Conservation (phyloP, 2,329 filamentous ascomycete species). For the Ophidiomyces ophidiicola region DNA sequence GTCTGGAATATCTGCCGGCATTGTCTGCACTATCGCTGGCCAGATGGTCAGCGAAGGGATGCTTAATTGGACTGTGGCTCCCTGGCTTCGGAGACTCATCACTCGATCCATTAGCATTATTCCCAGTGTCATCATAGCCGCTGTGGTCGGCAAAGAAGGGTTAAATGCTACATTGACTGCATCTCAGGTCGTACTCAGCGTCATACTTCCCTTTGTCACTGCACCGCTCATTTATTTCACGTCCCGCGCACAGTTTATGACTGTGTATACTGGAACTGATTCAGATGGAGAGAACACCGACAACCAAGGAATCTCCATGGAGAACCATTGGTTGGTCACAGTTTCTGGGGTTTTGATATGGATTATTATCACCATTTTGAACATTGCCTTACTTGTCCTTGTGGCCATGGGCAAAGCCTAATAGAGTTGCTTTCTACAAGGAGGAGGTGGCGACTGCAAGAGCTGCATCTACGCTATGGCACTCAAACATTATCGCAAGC, state of each 20-base stretch:
- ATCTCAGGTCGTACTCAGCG: conserved; percentile 64
- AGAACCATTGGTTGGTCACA: conserved; percentile 56
- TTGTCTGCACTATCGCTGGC: conserved; percentile 78
- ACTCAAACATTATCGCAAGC: too few relatives aligned
- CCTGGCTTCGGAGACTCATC: conserved; percentile 66
- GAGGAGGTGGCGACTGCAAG: too few relatives aligned
- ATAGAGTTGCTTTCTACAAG: too few relatives aligned
- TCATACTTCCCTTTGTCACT: conserved; percentile 70
- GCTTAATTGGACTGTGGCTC: conserved; percentile 58
- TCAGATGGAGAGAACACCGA: conserved; percentile 4
- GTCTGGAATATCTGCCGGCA: conserved; percentile 67
- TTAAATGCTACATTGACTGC: conserved; percentile 61
- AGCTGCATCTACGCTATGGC: too few relatives aligned
- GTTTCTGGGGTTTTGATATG: conserved; percentile 52
- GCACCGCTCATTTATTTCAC: conserved; percentile 80
- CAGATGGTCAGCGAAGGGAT: conserved; percentile 84
- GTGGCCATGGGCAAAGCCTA: conserved; percentile 26
- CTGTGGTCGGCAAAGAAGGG: conserved; percentile 58
- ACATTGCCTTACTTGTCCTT: conserved; percentile 62
- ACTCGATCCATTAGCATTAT: conserved; percentile 71
- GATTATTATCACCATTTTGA: conserved; percentile 64
- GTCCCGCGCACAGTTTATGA: conserved; percentile 68
- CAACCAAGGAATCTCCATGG: conserved; percentile 45
- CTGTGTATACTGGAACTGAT: conserved; percentile 43
- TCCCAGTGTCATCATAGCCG: conserved; percentile 72